phyloP scores from a whole-genome alignment of 441 rosid species.

The Jatropha podagrica region DNA sequence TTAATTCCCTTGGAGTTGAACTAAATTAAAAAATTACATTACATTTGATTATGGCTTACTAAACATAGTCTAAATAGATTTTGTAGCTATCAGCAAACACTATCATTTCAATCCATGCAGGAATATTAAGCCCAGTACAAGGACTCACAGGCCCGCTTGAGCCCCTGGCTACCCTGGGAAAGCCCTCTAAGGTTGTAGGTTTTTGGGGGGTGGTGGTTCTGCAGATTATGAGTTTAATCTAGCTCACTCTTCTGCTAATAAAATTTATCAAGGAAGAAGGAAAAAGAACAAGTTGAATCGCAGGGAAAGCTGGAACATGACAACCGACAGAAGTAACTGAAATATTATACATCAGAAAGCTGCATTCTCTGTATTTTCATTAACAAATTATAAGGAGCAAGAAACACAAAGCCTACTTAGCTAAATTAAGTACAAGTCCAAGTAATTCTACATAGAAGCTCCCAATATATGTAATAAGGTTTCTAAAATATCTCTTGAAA shows the following conservation, averaged over 20 bases:
- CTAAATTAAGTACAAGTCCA: not conserved
- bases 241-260: not conserved
- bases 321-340: not conserved
- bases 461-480: not conserved
- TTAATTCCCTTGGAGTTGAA: no score
- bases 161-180: no score
- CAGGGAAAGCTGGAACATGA: not conserved
- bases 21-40: no score
- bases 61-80: no score
- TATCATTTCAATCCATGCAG: not conserved
- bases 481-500: not conserved
- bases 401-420: not conserved
- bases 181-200: no score
- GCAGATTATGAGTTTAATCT: not conserved
- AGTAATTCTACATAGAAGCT: not conserved
- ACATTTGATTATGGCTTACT: no score
- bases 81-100: no score
- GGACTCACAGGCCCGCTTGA: not conserved
- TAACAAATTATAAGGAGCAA: not conserved
- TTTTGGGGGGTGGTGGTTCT: no score
- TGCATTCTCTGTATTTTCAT: constrained; percentile 1
- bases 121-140: not conserved
- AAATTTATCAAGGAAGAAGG: not conserved
- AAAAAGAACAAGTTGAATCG: not conserved
- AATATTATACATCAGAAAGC: not conserved